Conservation (phyloP, 208 protist genomes). For the Kentomonas sorsogonicus region DNA sequence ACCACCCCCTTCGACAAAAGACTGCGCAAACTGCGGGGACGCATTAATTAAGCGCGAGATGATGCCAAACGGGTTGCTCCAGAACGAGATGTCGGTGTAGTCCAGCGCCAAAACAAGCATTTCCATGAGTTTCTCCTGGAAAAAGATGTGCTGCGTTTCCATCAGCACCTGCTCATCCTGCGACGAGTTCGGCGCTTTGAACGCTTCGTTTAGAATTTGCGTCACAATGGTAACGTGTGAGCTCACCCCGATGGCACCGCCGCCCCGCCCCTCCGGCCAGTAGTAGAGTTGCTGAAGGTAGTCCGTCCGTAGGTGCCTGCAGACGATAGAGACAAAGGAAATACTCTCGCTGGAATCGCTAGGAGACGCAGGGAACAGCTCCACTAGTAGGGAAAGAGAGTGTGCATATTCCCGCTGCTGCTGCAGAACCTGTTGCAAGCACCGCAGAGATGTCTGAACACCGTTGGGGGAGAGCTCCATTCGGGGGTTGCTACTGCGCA, state of each 20-base stretch:
- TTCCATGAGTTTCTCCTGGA: conserved; percentile 76
- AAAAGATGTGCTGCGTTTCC: conserved; percentile 59
- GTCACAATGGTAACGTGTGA: conserved; percentile 72
- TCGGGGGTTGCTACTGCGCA: conserved; percentile 67
- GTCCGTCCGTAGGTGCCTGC: conserved; percentile 56
- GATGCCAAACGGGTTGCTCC: conserved; percentile 75
- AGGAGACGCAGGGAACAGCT: conserved; percentile 35
- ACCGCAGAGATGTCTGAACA: conserved; percentile 68
- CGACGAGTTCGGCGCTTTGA: conserved; percentile 31
- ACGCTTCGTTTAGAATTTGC: conserved; percentile 67
- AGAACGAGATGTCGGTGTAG: conserved; percentile 75
- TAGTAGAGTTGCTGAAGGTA: conserved; percentile 73
- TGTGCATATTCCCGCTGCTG: conserved; percentile 46
- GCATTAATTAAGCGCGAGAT: conserved; percentile 78
- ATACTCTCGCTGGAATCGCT: conserved; percentile 26
- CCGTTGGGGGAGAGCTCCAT: conserved; percentile 78
- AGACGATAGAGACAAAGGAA: conserved; percentile 59
- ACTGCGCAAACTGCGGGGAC: conserved; percentile 66
- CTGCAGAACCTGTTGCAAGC: conserved; percentile 59
- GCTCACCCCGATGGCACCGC: conserved; percentile 72
- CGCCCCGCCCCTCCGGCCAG: conserved; percentile 80
- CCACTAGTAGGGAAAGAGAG: conserved; percentile 56
- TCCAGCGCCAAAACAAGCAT: conserved; percentile 75
- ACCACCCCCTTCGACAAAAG: conserved; percentile 86
- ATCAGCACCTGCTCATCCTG: conserved; percentile 54